Evolutionary conservation across 1,139 yeast species (phyloP).

Genomic region (Candida sanyaensis): DNA sequence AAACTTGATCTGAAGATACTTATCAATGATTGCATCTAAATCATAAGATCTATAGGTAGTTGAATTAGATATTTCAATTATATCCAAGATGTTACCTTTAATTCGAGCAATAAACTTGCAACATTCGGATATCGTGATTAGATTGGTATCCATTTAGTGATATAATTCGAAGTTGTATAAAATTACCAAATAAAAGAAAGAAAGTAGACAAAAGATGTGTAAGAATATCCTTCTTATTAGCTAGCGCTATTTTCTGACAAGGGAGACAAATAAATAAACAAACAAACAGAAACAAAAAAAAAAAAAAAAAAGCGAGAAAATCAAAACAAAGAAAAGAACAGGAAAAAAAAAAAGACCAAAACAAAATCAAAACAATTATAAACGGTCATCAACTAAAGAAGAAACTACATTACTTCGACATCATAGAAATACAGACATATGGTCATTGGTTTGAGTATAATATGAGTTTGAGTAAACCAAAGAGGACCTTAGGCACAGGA

Average conservation of each 20-base stretch:
- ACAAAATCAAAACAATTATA: constrained; percentile 2
- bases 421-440: neutral
- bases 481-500: constrained; percentile 1
- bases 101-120: constrained; percentile 16
- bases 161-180: neutral
- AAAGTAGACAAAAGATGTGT: neutral
- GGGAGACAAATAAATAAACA: neutral
- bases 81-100: neutral
- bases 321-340: neutral
- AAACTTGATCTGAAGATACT: neutral
- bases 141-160: neutral
- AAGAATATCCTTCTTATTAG: no score
- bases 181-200: no score
- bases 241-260: no score
- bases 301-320: neutral
- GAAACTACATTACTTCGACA: no score
- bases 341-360: neutral
- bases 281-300: no score
- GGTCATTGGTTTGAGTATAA: neutral
- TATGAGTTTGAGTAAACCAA: neutral
- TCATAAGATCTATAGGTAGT: constrained; percentile 4
- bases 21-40: neutral
- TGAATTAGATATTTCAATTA: neutral
- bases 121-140: constrained; percentile 17
- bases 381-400: neutral